Evolutionary conservation across 129 eudicot genomes (phyloP), one percentile per base, ranked within the genome.

Genomic region (Lactuca sativa): DNA sequence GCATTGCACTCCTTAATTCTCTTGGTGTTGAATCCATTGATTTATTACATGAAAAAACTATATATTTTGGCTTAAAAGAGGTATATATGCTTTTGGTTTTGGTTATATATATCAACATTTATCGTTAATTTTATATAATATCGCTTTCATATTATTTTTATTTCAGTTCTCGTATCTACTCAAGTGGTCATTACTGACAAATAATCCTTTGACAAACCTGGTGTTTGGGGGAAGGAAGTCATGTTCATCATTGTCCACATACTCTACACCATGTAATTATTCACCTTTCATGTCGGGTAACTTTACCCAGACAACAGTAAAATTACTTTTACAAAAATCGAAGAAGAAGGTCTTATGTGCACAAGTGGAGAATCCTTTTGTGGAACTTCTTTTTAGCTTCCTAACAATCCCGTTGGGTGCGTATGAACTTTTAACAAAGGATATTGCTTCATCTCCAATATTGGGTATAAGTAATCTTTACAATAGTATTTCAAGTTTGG

Each of bases 381-480:
- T 82, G 6, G 82, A 82, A 60, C 63, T 85, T 47, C 82, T 85
- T 8, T 85, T 82, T n/a, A 73, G 73, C 60, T 67, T 82, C 66
- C 76, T 79, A 43, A 59, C 78, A 5, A 66, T 82, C 70, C 87
- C 90, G 3, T 25, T 85, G 10, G 85, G 77, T n/a, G 13, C 62
- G 0, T 78, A 56, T 10, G 57, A 67, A 14, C 31, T 15, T 31
- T 53, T 73, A 17, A 64, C 78, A 41, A 18, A 43, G 38, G 37
- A 58, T n/a, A 25, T 25, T 25, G 41, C n/a, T 12, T 44, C 56
- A 18, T 38, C 40, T 8, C 14, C 59, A 12, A 0, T 25, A 25
- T 3, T 41, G 15, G 74, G 63, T 32, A 40, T 79, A 34, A 32
- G 58, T 55, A 83, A 75, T 59, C 15, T 83, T 49, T 62, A 62